Evolutionary conservation across 148 eudicot species (phyloP).

Genomic region (Cornus suecica): DNA sequence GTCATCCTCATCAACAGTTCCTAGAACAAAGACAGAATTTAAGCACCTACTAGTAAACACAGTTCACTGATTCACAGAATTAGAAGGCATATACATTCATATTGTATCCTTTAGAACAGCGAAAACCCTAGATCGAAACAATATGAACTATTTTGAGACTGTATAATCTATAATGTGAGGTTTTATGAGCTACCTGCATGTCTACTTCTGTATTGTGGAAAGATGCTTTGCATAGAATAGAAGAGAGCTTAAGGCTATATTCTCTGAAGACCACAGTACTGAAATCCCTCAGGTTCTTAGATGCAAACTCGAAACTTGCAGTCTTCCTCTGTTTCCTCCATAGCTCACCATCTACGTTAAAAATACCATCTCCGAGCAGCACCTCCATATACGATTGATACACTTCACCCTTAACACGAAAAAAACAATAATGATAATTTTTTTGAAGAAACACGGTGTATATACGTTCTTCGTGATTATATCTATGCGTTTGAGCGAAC

Average conservation of each 20-base stretch:
- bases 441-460: not conserved
- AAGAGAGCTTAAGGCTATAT: slow-evolving; percentile 72
- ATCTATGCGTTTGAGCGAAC: not conserved
- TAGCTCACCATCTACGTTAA: slow-evolving; percentile 88
- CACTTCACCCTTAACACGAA: slow-evolving; percentile 62
- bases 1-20: slow-evolving; percentile 95
- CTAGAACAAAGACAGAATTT: slow-evolving; percentile 29
- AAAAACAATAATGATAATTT: not conserved
- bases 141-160: not conserved
- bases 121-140: not conserved
- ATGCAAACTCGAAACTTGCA: slow-evolving; percentile 97
- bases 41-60: not conserved
- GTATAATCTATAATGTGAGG: not conserved
- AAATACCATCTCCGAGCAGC: slow-evolving; percentile 82
- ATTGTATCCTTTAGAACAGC: no score
- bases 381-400: slow-evolving; percentile 99
- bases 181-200: slow-evolving; percentile 58
- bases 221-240: slow-evolving; percentile 54
- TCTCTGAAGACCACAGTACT: slow-evolving; percentile 93
- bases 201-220: slow-evolving; percentile 47
- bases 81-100: not conserved
- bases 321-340: slow-evolving; percentile 98
- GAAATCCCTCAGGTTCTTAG: slow-evolving; percentile 88
- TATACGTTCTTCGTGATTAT: not conserved
- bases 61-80: not conserved